Conservation (phyloP, 805 yeast species). For the Wickerhamiella sorbophila region DNA sequence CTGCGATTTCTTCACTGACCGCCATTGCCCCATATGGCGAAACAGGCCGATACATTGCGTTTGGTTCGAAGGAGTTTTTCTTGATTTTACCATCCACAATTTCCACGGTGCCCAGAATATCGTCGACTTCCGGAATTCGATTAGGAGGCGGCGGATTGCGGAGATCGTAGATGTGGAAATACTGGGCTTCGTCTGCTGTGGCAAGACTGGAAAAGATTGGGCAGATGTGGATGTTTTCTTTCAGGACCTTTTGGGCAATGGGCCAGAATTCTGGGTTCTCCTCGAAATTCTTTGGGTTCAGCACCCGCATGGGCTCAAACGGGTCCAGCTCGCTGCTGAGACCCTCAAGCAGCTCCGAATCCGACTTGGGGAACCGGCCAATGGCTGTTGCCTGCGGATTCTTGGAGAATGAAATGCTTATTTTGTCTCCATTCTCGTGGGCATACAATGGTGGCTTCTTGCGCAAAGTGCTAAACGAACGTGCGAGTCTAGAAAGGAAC, state of each 20-base stretch:
- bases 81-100: slow-evolving; percentile 47
- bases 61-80: slow-evolving; percentile 40
- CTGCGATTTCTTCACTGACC: slow-evolving; percentile 38
- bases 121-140: slow-evolving; percentile 56
- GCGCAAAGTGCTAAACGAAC: slow-evolving; percentile 3
- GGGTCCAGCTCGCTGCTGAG: slow-evolving; percentile 14
- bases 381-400: slow-evolving; percentile 15
- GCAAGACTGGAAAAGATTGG: slow-evolving; percentile 21
- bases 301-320: slow-evolving; percentile 13
- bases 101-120: slow-evolving; percentile 53
- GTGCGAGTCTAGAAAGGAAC: too few species aligned
- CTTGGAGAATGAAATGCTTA: slow-evolving; percentile 14
- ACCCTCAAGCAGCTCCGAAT: slow-evolving; percentile 9
- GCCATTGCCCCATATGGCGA: slow-evolving; percentile 36
- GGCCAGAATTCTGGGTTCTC: slow-evolving; percentile 18
- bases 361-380: slow-evolving; percentile 16
- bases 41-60: slow-evolving; percentile 42
- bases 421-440: slow-evolving; percentile 3
- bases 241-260: slow-evolving; percentile 15
- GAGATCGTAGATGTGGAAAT: slow-evolving; percentile 60
- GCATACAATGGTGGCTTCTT: slow-evolving; percentile 7
- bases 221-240: slow-evolving; percentile 19
- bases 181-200: slow-evolving; percentile 28
- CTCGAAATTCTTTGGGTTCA: slow-evolving; percentile 12
- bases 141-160: slow-evolving; percentile 50